Evolutionary conservation across 2,329 filamentous ascomycete species (phyloP).

Genomic region (Fusarium pilosicola): DNA sequence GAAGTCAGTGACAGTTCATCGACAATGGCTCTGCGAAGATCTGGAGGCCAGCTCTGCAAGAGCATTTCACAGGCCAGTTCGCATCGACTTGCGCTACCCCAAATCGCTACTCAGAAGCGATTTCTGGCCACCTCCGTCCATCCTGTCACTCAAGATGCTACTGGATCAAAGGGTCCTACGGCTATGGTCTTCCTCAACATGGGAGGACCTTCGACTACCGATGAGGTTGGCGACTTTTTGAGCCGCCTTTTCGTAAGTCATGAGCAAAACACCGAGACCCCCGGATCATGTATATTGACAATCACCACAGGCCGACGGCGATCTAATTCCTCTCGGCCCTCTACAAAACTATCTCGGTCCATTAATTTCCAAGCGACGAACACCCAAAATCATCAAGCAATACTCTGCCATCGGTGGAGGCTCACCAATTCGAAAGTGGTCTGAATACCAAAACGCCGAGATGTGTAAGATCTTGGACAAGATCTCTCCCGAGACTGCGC

Average conservation of each 20-base stretch:
- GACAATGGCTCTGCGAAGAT: conserved; percentile 48
- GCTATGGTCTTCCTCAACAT: conserved; percentile 99
- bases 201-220: conserved; percentile 90
- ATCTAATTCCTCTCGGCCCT: conserved; percentile 93
- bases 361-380: conserved; percentile 84
- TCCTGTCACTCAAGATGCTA: conserved; percentile 81
- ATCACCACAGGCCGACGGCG: conserved; percentile 79
- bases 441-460: conserved; percentile 89
- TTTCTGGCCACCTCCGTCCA: conserved; percentile 62
- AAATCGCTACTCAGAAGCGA: conserved; percentile 46
- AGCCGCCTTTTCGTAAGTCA: conserved; percentile 86
- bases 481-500: conserved; percentile 90
- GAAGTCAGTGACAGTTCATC: background rate
- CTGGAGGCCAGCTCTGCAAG: conserved; percentile 46
- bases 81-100: conserved; percentile 45
- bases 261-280: background rate
- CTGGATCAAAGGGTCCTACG: conserved; percentile 80
- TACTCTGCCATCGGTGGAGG: conserved; percentile 95
- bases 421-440: conserved; percentile 98
- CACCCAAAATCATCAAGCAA: conserved; percentile 96
- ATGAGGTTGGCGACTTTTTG: conserved; percentile 89
- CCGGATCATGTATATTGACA: conserved; percentile 20
- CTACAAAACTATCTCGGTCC: conserved; percentile 92
- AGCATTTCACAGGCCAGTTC: conserved; percentile 40
- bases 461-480: conserved; percentile 98